These are phyloP conservation scores for Ogataea kodamae DNA, from an alignment of 805 yeast species.

Conservation along the genomic window DNA sequence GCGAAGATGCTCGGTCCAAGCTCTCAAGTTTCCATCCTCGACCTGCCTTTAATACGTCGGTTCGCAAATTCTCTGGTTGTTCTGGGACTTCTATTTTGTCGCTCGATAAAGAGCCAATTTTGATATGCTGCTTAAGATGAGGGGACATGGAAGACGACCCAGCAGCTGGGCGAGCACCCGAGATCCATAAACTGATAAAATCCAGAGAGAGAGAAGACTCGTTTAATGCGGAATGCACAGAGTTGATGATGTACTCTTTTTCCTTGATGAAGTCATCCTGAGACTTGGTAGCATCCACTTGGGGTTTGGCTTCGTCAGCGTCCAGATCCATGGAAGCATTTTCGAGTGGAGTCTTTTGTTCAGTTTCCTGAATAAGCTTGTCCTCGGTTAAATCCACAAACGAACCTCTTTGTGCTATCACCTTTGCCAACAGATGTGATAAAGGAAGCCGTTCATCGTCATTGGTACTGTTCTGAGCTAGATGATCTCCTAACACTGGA, in stretches of 20 bases:
- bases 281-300: slow-evolving; percentile 20
- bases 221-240: slow-evolving; percentile 68
- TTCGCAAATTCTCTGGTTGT: slow-evolving; percentile 17
- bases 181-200: slow-evolving; percentile 76
- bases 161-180: slow-evolving; percentile 79
- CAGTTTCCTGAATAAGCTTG: slow-evolving; percentile 44
- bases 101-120: slow-evolving; percentile 68
- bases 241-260: slow-evolving; percentile 50
- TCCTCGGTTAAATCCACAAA: slow-evolving; percentile 59
- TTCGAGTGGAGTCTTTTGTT: background rate
- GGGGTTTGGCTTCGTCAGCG: slow-evolving; percentile 21
- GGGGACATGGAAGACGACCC: slow-evolving; percentile 89
- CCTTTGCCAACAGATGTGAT: slow-evolving; percentile 55
- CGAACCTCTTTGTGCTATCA: slow-evolving; percentile 56
- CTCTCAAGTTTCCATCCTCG: slow-evolving; percentile 86
- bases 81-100: slow-evolving; percentile 36
- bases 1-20: slow-evolving; percentile 49
- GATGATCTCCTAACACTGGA: slow-evolving; percentile 16
- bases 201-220: slow-evolving; percentile 88
- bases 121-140: slow-evolving; percentile 66
- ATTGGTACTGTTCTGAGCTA: slow-evolving; percentile 1
- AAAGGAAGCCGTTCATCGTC: slow-evolving; percentile 30
- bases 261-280: slow-evolving; percentile 44
- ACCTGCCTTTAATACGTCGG: slow-evolving; percentile 40
- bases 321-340: slow-evolving; percentile 1